Evolutionary conservation across 129 eudicot genomes (phyloP).

Genomic region (Chrysanthemum seticuspe): DNA sequence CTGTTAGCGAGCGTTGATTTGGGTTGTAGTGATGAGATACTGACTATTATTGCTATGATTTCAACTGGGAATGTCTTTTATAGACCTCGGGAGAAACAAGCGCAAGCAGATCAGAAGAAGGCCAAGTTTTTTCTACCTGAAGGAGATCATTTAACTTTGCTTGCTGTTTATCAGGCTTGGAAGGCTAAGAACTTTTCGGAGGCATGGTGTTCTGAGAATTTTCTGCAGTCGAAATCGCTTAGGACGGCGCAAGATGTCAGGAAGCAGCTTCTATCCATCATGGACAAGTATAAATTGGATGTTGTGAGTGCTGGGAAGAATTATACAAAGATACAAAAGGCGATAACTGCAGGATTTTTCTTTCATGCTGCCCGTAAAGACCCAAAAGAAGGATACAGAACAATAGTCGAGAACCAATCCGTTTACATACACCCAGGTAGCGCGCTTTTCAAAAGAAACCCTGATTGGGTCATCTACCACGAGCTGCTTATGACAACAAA

Average conservation of each 20-base stretch:
- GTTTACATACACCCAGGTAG: constrained; percentile 53
- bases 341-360: constrained; percentile 50
- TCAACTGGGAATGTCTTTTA: constrained; percentile 81
- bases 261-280: constrained; percentile 77
- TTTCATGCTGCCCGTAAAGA: constrained; percentile 47
- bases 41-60: constrained; percentile 93
- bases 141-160: constrained; percentile 83
- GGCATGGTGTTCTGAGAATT: constrained; percentile 90
- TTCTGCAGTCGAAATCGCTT: constrained; percentile 71
- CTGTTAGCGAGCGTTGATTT: constrained; percentile 87
- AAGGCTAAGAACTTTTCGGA: constrained; percentile 78
- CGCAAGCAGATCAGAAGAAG: constrained; percentile 80
- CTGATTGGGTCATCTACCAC: constrained; percentile 51
- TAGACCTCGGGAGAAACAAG: constrained; percentile 90
- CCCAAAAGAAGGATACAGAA: constrained; percentile 35
- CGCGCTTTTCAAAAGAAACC: constrained; percentile 22
- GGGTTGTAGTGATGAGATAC: constrained; percentile 92
- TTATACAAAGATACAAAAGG: constrained; percentile 44
- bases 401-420: constrained; percentile 40
- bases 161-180: constrained; percentile 97
- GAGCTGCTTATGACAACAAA: constrained; percentile 56
- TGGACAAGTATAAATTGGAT: constrained; percentile 80
- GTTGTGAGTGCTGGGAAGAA: constrained; percentile 39
- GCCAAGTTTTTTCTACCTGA: constrained; percentile 91
- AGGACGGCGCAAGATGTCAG: constrained; percentile 95